Percentiles rank a stretch among this genome's conserved stretches.
These are phyloP conservation scores for Asterophora parasitica DNA, from an alignment of 768 basidiomycete genomes.

Conservation along the genomic window DNA sequence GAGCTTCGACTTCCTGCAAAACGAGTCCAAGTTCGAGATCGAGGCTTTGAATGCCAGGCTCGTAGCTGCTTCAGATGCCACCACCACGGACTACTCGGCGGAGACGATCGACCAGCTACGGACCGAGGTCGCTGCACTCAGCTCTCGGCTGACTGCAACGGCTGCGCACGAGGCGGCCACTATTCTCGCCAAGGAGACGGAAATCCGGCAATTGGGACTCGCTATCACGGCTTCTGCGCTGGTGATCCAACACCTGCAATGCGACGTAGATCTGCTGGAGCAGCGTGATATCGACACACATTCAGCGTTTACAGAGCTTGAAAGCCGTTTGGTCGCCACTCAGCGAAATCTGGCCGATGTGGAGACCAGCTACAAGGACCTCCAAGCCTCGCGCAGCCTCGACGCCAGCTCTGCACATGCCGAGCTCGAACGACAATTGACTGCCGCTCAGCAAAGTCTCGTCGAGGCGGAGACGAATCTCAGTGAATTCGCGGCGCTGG, in stretches of 20 bases:
- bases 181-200: conserved; percentile 22
- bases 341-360: conserved; percentile 17
- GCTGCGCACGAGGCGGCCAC: conserved; percentile 13
- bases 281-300: neutral
- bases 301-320: conserved; percentile 10
- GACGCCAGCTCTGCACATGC: conserved; percentile 6
- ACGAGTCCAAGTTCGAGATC: conserved; percentile 60
- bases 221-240: conserved; percentile 31
- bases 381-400: neutral
- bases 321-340: conserved; percentile 12
- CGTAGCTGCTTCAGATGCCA: conserved; percentile 18
- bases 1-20: conserved; percentile 62
- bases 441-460: conserved; percentile 17
- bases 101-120: conserved; percentile 23
- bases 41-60: conserved; percentile 55
- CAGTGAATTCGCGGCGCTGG: too few relatives aligned
- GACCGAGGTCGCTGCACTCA: conserved; percentile 26
- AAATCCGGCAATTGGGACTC: conserved; percentile 29
- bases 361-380: too few relatives aligned
- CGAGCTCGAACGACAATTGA: conserved; percentile 12
- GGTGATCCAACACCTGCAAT: conserved; percentile 35
- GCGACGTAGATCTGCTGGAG: conserved; percentile 18
- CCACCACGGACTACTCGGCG: conserved; percentile 14
- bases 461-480: conserved; percentile 8
- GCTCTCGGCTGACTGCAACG: conserved; percentile 16